These are phyloP conservation scores for Candida maltosa DNA, from an alignment of 805 yeast species.

Conservation along the genomic window DNA sequence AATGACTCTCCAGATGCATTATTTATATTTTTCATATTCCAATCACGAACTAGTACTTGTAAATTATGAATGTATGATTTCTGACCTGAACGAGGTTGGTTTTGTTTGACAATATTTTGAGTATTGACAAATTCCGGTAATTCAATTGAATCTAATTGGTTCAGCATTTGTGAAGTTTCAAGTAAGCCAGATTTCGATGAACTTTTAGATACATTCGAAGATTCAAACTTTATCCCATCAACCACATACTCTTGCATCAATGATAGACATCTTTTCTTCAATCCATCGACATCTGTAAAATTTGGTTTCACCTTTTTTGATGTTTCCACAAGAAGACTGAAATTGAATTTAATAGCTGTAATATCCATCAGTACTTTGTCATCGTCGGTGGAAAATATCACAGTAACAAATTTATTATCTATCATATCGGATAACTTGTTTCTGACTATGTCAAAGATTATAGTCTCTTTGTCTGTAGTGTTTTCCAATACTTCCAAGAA, in stretches of 20 bases:
- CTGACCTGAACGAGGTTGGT: not conserved
- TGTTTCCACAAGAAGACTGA: conserved; percentile 17
- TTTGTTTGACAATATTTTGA: conserved; percentile 18
- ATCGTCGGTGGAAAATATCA: conserved; percentile 28
- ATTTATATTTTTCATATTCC: conserved; percentile 4
- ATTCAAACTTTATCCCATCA: conserved; percentile 10
- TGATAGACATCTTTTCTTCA: conserved; percentile 10
- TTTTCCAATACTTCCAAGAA: conserved; percentile 1
- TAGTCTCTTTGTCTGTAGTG: conserved; percentile 3
- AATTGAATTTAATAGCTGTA: conserved; percentile 28
- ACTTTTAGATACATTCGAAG: not conserved
- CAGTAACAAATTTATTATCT: conserved; percentile 19
- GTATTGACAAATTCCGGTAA: conserved; percentile 38
- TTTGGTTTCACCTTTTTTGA: conserved; percentile 6
- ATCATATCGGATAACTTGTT: conserved; percentile 26
- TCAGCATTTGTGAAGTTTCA: not conserved
- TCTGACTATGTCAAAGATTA: conserved; percentile 13
- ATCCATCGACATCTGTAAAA: conserved; percentile 2
- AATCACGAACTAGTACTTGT: conserved; percentile 7
- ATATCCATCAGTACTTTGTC: conserved; percentile 25
- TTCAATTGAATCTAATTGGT: conserved; percentile 25
- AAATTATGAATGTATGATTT: conserved; percentile 5
- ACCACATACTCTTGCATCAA: conserved; percentile 14
- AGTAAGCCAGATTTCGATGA: not conserved
- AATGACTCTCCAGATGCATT: not conserved